Evolutionary conservation across 805 yeast species (phyloP).

Genomic region (Wickerhamomyces silvicola): DNA sequence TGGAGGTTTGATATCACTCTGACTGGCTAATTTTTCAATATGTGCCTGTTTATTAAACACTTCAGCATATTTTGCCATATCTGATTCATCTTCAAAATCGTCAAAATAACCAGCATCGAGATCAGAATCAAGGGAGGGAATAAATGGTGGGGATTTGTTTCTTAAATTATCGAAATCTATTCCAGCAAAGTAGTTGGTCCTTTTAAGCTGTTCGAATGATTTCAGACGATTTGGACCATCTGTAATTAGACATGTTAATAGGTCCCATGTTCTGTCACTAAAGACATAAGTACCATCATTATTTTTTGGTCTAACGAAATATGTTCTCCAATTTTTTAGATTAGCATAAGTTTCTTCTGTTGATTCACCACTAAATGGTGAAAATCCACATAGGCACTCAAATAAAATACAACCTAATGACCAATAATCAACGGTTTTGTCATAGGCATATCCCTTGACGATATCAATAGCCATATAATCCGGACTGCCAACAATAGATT

Average conservation of each 20-base stretch:
- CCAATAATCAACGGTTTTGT: conserved; percentile 98
- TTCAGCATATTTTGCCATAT: conserved; percentile 96
- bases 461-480: conserved; percentile 99
- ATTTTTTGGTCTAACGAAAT: conserved; percentile 83
- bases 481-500: conserved; percentile 95
- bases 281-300: conserved; percentile 89
- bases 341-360: conserved; percentile 94
- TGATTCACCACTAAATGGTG: conserved; percentile 92
- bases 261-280: conserved; percentile 94
- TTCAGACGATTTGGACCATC: conserved; percentile 69
- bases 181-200: conserved; percentile 78
- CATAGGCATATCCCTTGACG: conserved; percentile 77
- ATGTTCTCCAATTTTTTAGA: conserved; percentile 86
- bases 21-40: conserved; percentile 72
- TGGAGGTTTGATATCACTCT: conserved; percentile 50
- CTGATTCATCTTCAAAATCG: conserved; percentile 92
- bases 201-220: conserved; percentile 73
- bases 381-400: conserved; percentile 93
- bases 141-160: conserved; percentile 80
- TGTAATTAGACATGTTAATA: conserved; percentile 74
- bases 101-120: conserved; percentile 99
- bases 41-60: conserved; percentile 89
- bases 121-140: conserved; percentile 94
- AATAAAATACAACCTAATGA: conserved; percentile 95
- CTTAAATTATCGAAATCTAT: conserved; percentile 73